These are phyloP conservation scores for Lentinula aciculospora DNA, from an alignment of 768 basidiomycete species.

Conservation along the genomic window DNA sequence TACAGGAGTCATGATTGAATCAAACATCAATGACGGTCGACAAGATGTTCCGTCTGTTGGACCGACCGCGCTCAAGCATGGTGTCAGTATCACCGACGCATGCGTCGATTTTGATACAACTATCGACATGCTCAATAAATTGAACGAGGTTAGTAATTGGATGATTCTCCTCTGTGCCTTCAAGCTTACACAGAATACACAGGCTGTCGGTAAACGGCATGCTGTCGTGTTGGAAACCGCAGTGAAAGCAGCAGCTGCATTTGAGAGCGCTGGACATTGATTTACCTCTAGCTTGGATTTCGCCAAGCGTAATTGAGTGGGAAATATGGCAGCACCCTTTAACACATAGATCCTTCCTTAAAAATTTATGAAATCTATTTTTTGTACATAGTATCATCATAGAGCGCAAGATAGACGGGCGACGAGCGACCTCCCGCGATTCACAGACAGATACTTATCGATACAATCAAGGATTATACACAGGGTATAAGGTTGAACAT, in stretches of 20 bases:
- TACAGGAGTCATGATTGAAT: constrained; percentile 97
- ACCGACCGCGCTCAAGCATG: constrained; percentile 62
- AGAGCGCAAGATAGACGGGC: too few relatives aligned
- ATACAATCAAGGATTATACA: neutral
- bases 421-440: too few relatives aligned
- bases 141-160: constrained; percentile 44
- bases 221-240: constrained; percentile 33
- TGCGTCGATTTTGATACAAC: constrained; percentile 87
- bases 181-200: neutral
- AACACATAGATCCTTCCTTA: too few relatives aligned
- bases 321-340: too few relatives aligned
- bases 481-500: neutral
- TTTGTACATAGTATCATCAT: too few relatives aligned
- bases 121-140: constrained; percentile 62
- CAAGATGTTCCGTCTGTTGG: constrained; percentile 84
- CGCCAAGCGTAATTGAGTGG: too few relatives aligned
- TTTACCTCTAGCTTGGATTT: neutral
- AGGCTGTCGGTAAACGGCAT: constrained; percentile 42
- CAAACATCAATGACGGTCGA: constrained; percentile 84
- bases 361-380: too few relatives aligned
- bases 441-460: neutral
- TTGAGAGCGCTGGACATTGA: neutral
- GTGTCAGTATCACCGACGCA: constrained; percentile 88
- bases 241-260: constrained; percentile 24
- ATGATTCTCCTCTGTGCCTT: neutral